phyloP scores from a whole-genome alignment of 179 eudicot species.

The Gypsophila paniculata region DNA sequence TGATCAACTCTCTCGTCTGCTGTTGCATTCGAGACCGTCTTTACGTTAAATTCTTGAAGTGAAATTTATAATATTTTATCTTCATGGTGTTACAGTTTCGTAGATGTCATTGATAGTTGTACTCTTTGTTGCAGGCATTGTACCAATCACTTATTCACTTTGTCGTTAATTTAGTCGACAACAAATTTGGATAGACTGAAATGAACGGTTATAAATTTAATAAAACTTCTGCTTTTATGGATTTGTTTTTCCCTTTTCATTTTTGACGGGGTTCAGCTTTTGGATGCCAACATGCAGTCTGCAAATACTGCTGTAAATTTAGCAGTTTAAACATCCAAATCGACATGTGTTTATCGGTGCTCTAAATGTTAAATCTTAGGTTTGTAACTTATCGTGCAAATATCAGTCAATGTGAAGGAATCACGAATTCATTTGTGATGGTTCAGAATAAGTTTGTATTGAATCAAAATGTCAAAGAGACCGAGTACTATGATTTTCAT shows the following conservation, averaged over 20 bases:
- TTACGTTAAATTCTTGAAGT: neutral
- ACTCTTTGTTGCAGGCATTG: too few relatives aligned
- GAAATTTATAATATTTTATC: too few relatives aligned
- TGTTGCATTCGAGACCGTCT: conserved; percentile 22
- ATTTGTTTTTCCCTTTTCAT: neutral
- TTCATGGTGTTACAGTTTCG: neutral
- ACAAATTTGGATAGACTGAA: neutral
- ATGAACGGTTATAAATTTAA: neutral
- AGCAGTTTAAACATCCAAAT: conserved; percentile 5
- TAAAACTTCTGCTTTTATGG: neutral
- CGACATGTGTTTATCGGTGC: too few relatives aligned
- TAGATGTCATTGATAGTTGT: neutral
- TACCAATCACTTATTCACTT: too few relatives aligned
- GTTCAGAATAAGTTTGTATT: too few relatives aligned
- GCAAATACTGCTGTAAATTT: neutral
- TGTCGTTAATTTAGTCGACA: too few relatives aligned
- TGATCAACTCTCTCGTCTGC: conserved; percentile 22
- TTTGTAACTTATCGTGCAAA: too few relatives aligned
- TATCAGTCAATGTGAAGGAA: too few relatives aligned
- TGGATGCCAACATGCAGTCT: neutral
- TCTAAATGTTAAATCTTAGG: too few relatives aligned
- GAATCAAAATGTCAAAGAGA: too few relatives aligned
- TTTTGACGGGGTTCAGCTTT: neutral
- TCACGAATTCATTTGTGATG: too few relatives aligned
- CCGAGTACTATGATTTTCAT: too few relatives aligned